A percentile compares a stretch with the other conserved stretches of the same genome.
phyloP scores from a whole-genome alignment of 495 filamentous ascomycete genomes.

The Aspergillus sparsus region DNA sequence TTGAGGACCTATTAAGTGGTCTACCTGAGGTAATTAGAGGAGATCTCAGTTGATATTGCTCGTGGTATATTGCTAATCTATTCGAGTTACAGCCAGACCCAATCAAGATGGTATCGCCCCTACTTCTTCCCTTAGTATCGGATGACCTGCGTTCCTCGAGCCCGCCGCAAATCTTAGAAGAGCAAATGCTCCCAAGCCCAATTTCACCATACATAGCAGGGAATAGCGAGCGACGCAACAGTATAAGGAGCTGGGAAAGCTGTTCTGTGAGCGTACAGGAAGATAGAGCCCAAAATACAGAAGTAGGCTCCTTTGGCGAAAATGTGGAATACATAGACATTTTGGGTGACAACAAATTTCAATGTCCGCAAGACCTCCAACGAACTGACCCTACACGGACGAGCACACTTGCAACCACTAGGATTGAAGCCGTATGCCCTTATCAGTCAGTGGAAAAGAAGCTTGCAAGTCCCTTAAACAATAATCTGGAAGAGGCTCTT shows the following conservation, averaged over 20 bases:
- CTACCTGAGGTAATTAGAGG: not conserved
- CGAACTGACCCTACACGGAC: too few relatives aligned
- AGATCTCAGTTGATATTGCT: not conserved
- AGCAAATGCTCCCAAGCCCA: slow-evolving; percentile 17
- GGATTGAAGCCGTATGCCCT: too few relatives aligned
- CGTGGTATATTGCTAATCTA: not conserved
- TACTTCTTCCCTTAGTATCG: slow-evolving; percentile 10
- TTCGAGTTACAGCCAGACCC: not conserved
- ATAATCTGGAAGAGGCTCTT: too few relatives aligned
- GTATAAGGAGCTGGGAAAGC: not conserved
- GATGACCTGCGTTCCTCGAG: slow-evolving; percentile 26
- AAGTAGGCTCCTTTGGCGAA: not conserved
- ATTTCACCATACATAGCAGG: slow-evolving; percentile 7
- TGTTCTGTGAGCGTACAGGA: not conserved
- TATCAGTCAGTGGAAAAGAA: too few relatives aligned
- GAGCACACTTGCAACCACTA: too few relatives aligned
- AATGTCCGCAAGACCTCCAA: too few relatives aligned
- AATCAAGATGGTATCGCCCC: not conserved
- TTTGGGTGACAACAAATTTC: too few relatives aligned
- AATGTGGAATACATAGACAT: not conserved
- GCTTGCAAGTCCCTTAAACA: too few relatives aligned
- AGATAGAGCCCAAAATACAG: too few relatives aligned
- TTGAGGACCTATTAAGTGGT: slow-evolving; percentile 3
- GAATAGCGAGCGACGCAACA: not conserved
- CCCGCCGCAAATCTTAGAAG: slow-evolving; percentile 37